Conservation (phyloP, 2,329 filamentous ascomycete species). For the Fusarium burgessii region DNA sequence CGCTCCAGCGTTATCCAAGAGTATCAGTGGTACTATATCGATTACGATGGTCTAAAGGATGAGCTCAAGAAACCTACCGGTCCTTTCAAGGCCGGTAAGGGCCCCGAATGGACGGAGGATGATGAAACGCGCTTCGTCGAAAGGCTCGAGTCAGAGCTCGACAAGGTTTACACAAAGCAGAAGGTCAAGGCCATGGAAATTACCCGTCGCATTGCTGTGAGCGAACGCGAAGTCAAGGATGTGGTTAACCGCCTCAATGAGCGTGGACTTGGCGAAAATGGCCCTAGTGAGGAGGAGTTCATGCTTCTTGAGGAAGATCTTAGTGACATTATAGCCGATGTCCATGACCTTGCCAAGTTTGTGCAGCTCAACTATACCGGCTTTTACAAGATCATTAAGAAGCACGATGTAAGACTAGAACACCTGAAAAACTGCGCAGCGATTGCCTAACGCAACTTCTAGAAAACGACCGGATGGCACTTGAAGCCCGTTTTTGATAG, state of each 20-base stretch:
- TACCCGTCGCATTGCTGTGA: slow-evolving; percentile 85
- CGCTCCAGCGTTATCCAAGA: slow-evolving; percentile 95
- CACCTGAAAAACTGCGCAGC: background rate
- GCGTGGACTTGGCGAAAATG: slow-evolving; percentile 66
- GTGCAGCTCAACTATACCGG: slow-evolving; percentile 98
- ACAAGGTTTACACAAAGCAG: slow-evolving; percentile 98
- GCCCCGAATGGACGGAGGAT: slow-evolving; percentile 84
- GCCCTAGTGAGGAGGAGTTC: slow-evolving; percentile 90
- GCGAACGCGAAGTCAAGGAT: slow-evolving; percentile 89
- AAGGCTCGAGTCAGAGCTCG: slow-evolving; percentile 89
- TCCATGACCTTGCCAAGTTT: slow-evolving; percentile 97
- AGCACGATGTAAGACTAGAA: slow-evolving; percentile 81
- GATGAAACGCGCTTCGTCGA: slow-evolving; percentile 91
- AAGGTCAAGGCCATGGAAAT: slow-evolving; percentile 98
- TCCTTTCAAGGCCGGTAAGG: slow-evolving; percentile 54
- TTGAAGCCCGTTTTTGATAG: slow-evolving; percentile 96
- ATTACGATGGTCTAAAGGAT: slow-evolving; percentile 92
- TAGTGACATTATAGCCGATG: slow-evolving; percentile 97
- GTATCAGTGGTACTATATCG: slow-evolving; percentile 98
- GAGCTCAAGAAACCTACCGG: slow-evolving; percentile 82
- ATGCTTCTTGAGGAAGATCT: slow-evolving; percentile 92
- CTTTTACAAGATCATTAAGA: slow-evolving; percentile 99
- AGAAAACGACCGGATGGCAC: slow-evolving; percentile 96
- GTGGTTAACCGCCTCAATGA: slow-evolving; percentile 82
- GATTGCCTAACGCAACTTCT: slow-evolving; percentile 39